Evolutionary conservation across 169 alveolate genomes (phyloP).

Genomic region (Perkinsus chesapeaki): DNA sequence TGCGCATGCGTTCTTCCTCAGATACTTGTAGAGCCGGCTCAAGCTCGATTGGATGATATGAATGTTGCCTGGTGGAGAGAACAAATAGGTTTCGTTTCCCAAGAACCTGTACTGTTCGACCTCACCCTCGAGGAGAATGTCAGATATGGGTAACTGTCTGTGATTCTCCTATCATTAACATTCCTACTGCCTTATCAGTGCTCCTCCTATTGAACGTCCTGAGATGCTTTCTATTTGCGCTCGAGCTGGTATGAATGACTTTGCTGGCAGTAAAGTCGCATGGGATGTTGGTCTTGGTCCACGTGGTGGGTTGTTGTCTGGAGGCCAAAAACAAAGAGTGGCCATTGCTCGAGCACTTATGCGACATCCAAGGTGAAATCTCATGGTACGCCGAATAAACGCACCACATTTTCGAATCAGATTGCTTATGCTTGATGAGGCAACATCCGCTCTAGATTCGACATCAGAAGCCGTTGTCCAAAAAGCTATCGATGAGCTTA

Average conservation of each 20-base stretch:
- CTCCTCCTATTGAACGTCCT: neutral
- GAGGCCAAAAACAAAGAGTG: constrained; percentile 70
- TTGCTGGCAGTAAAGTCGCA: constrained; percentile 43
- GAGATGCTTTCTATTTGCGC: constrained; percentile 23
- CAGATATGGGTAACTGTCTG: constrained; percentile 53
- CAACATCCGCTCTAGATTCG: constrained; percentile 74
- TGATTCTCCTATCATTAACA: neutral
- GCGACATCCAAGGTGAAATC: constrained; percentile 30
- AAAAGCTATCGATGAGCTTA: constrained; percentile 30
- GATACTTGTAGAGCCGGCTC: neutral
- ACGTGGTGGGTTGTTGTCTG: constrained; percentile 47
- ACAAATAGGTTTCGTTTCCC: constrained; percentile 13
- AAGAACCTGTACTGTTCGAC: constrained; percentile 22
- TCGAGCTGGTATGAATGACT: constrained; percentile 27
- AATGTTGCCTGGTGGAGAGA: constrained; percentile 40
- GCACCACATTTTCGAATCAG: constrained; percentile 9
- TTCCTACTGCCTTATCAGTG: neutral
- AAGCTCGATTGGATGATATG: constrained; percentile 45
- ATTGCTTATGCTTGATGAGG: constrained; percentile 75
- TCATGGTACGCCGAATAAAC: neutral
- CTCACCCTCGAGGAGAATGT: constrained; percentile 56
- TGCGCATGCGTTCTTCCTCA: neutral
- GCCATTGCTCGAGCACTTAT: constrained; percentile 63
- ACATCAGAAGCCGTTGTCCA: constrained; percentile 35
- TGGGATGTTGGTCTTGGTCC: constrained; percentile 58